A percentile compares a stretch with the other conserved stretches of the same genome.
Evolutionary conservation across 108 stramenopile species (phyloP).

Genomic region (Stephanodiscus minutulus): DNA sequence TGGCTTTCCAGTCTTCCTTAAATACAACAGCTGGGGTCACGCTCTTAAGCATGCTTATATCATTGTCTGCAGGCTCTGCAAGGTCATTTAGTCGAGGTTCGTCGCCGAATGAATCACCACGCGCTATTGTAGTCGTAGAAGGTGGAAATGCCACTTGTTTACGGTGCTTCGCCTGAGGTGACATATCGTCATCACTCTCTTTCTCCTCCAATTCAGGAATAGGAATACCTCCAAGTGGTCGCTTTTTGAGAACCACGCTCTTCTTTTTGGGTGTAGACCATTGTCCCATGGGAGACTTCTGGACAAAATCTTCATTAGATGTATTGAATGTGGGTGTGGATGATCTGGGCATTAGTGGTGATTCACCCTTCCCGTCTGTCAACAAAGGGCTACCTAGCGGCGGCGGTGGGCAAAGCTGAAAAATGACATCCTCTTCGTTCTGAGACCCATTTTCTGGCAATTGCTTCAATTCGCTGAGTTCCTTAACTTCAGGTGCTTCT

Average conservation of each 20-base stretch:
- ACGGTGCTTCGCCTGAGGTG: conserved; percentile 45
- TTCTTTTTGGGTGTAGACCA: conserved; percentile 56
- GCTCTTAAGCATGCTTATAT: conserved; percentile 6
- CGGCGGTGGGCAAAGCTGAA: conserved; percentile 28
- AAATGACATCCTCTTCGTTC: conserved; percentile 15
- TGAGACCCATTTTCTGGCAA: background rate
- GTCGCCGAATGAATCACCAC: conserved; percentile 21
- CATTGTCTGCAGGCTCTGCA: conserved; percentile 6
- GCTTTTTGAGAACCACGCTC: conserved; percentile 32
- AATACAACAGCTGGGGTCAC: conserved; percentile 83
- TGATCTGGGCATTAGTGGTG: conserved; percentile 18
- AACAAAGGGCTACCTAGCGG: conserved; percentile 33
- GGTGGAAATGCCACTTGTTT: conserved; percentile 24
- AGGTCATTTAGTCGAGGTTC: background rate
- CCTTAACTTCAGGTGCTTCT: conserved; percentile 18
- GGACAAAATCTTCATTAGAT: conserved; percentile 3
- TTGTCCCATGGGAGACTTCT: conserved; percentile 54
- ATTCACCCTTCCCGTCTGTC: conserved; percentile 3
- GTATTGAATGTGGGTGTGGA: conserved; percentile 5
- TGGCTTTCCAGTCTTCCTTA: conserved; percentile 92
- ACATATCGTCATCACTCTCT: conserved; percentile 21
- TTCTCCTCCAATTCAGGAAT: conserved; percentile 22
- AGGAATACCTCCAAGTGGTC: conserved; percentile 9
- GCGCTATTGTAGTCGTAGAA: conserved; percentile 16
- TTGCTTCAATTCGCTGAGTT: background rate